Percentiles rank a stretch among this genome's conserved stretches.
These are phyloP conservation scores for Phytopythium aichiense DNA, from an alignment of 352 stramenopile species.

Conservation along the genomic window DNA sequence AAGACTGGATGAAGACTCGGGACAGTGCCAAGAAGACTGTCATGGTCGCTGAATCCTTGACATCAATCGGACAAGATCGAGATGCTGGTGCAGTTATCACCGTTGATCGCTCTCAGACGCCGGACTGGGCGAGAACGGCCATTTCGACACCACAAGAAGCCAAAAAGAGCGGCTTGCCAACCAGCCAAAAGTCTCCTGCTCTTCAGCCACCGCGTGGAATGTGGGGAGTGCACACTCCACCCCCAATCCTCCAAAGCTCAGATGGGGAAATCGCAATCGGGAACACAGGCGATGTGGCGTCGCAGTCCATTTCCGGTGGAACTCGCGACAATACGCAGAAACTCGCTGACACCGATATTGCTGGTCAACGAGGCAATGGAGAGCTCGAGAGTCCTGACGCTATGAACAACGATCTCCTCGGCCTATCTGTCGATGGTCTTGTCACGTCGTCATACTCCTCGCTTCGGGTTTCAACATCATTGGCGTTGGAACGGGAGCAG, in stretches of 20 bases:
- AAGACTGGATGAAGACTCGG: constrained; percentile 75
- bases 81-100: constrained; percentile 8
- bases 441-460: constrained; percentile 5
- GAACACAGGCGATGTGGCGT: too few species aligned
- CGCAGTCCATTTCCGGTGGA: not conserved
- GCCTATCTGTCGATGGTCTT: constrained; percentile 26
- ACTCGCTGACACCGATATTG: not conserved
- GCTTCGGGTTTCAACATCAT: constrained; percentile 21
- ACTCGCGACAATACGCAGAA: not conserved
- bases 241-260: not conserved
- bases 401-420: constrained; percentile 22
- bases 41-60: constrained; percentile 13
- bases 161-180: not conserved
- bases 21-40: constrained; percentile 44
- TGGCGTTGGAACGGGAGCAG: constrained; percentile 66
- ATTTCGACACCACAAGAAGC: constrained; percentile 2
- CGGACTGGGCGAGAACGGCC: constrained; percentile 49
- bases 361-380: not conserved
- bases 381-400: not conserved
- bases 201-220: constrained; percentile 10
- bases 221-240: constrained; percentile 10
- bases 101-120: constrained; percentile 57
- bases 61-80: not conserved
- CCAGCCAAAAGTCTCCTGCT: not conserved
- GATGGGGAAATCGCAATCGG: not conserved